Evolutionary conservation across 192 early-diverging fungal genomes (phyloP), one percentile per base, ranked within the genome.

Genomic region (Coemansia sp.): DNA sequence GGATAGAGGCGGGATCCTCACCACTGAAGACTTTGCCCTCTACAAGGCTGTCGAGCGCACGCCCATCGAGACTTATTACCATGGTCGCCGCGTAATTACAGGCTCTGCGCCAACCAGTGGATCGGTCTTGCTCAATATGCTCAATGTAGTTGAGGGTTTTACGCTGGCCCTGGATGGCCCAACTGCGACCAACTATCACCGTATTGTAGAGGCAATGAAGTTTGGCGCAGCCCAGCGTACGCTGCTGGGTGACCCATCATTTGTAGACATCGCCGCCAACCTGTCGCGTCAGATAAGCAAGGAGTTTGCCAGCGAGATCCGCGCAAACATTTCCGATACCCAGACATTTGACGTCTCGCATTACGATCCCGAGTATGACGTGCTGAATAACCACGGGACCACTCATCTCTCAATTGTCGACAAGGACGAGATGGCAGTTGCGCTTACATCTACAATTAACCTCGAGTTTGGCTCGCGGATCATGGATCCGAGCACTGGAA

Each of bases 371-470:
- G 66, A 83, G 40, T 96, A 88, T 82, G 89, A 90, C 19, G 73
- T 87, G 11, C 76, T 85, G 10, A 87, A 89, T 37, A 87, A 88
- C 60, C 96, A 93, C 61, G 96, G 96, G 15, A 98, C 96, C 5
- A 94, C 92, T 25, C 94, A 96, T 75, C 63, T 98, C 20, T 96
- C 94, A 0, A 84, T 90, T 15, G 65, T 98, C 6, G 88, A 89
- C 74, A 63, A 76, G 19, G 71, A 91, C 40, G 86, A 90, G 56
- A 78, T 85, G 64, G 92, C 92, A 0, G 94, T 94, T n/a, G 75
- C 91, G 2, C 59, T 95, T 62, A 96, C 94, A 2, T 92, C 91
- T 23, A 98, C 96, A 0, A 83, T 93, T 5, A 98, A 98, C 74
- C 73, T 96, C 37, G 73, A 90, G 52, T 96, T 96, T 83, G 96